These are phyloP conservation scores for Ceratocystis cacaofunesta DNA, from an alignment of 2,329 filamentous ascomycete genomes.

Conservation along the genomic window DNA sequence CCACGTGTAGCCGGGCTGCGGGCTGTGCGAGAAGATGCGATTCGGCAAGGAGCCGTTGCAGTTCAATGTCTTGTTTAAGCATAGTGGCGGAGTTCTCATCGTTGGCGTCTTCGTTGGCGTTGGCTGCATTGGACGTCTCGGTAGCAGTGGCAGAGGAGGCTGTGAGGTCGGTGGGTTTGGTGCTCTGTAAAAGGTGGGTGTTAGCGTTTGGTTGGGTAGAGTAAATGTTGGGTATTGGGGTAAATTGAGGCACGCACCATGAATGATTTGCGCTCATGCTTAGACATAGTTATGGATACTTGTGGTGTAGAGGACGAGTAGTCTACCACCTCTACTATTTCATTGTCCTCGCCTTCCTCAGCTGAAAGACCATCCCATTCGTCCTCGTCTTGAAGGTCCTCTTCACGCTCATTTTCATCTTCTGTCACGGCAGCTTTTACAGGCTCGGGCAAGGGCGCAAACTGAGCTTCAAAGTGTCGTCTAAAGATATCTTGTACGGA, in stretches of 20 bases:
- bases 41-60: constrained; percentile 81
- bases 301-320: constrained; percentile 33
- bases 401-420: constrained; percentile 20
- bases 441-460: constrained; percentile 50
- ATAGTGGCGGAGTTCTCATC: constrained; percentile 51
- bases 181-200: constrained; percentile 18
- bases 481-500: constrained; percentile 62
- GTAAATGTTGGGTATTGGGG: neutral
- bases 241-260: constrained; percentile 37
- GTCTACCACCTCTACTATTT: constrained; percentile 45
- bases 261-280: constrained; percentile 61
- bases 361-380: constrained; percentile 18
- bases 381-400: constrained; percentile 20
- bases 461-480: constrained; percentile 76
- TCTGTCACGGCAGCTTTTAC: constrained; percentile 20
- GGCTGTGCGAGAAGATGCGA: constrained; percentile 60
- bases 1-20: constrained; percentile 31
- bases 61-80: constrained; percentile 79
- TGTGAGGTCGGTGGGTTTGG: constrained; percentile 35
- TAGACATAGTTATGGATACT: constrained; percentile 36
- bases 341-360: constrained; percentile 18
- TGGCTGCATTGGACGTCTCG: constrained; percentile 16
- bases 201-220: neutral
- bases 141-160: constrained; percentile 22
- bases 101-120: constrained; percentile 23